Conservation (phyloP, 2,329 filamentous ascomycete species). For the Fusarium tanahbumbuense region DNA sequence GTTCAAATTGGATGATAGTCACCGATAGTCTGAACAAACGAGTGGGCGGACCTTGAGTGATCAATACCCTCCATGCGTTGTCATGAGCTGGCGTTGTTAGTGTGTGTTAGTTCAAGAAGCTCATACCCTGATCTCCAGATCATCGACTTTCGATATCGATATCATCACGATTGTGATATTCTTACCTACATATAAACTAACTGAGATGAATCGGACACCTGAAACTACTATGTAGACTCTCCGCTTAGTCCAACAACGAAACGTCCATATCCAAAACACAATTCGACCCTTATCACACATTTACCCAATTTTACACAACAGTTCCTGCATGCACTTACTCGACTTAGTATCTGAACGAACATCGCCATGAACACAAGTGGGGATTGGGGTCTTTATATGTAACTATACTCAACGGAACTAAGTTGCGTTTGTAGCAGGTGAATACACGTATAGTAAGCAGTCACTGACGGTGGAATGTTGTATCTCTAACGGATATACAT, state of each 20-base stretch:
- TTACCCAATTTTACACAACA: neutral
- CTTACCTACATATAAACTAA: neutral
- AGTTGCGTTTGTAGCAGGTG: neutral
- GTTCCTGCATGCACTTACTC: neutral
- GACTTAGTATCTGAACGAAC: neutral
- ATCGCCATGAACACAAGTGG: neutral
- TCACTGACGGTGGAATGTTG: neutral
- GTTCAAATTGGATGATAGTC: neutral
- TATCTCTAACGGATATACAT: constrained; percentile 1
- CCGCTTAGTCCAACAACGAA: neutral
- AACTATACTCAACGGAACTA: neutral
- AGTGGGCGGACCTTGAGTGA: neutral
- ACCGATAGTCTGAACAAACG: neutral
- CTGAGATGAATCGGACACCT: neutral
- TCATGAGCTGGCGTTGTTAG: neutral
- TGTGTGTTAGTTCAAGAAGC: neutral
- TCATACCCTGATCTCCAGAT: neutral
- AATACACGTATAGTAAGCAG: neutral
- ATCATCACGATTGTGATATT: neutral
- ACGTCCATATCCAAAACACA: neutral
- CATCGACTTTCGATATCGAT: neutral
- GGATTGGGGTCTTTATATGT: neutral
- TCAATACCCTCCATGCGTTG: neutral
- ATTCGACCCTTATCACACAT: neutral
- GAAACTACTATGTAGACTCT: neutral